phyloP scores from a whole-genome alignment of 352 stramenopile species.

The Phytophthora hybrid region DNA sequence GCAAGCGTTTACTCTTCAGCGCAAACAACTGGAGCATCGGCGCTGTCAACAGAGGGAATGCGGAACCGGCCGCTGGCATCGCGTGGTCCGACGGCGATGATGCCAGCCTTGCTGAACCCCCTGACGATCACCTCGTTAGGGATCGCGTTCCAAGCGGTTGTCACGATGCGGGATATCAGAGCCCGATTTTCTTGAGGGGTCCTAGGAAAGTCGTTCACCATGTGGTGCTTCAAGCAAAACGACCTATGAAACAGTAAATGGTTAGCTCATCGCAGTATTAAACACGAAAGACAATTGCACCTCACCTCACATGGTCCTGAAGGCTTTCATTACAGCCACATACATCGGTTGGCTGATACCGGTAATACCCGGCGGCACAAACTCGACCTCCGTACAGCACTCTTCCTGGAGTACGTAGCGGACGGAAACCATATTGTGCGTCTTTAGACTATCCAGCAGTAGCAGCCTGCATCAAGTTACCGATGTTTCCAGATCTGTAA shows the following conservation, averaged over 20 bases:
- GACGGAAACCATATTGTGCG: conserved; percentile 13
- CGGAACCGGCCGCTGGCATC: neutral
- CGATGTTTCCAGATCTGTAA: neutral
- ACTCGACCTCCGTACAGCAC: conserved; percentile 6
- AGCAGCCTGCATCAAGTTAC: conserved; percentile 5
- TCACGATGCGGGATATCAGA: conserved; percentile 7
- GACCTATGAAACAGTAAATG: conserved; percentile 1
- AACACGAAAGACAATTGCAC: conserved; percentile 1
- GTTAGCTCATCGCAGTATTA: conserved; percentile 2
- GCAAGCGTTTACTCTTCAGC: neutral
- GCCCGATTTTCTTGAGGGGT: conserved; percentile 6
- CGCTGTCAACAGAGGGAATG: neutral
- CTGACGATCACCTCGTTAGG: neutral
- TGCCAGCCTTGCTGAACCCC: neutral
- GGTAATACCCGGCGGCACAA: conserved; percentile 8
- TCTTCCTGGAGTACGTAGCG: neutral
- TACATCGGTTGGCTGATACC: conserved; percentile 13
- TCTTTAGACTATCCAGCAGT: conserved; percentile 7
- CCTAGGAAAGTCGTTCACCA: conserved; percentile 12
- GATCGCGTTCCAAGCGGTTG: conserved; percentile 9
- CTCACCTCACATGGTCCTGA: conserved; percentile 2
- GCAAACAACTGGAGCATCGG: neutral
- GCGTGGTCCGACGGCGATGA: neutral
- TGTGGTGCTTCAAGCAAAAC: conserved; percentile 13
- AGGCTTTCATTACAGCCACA: conserved; percentile 24